Conservation (phyloP, 1,139 yeast species). For the Candida neerlandica region DNA sequence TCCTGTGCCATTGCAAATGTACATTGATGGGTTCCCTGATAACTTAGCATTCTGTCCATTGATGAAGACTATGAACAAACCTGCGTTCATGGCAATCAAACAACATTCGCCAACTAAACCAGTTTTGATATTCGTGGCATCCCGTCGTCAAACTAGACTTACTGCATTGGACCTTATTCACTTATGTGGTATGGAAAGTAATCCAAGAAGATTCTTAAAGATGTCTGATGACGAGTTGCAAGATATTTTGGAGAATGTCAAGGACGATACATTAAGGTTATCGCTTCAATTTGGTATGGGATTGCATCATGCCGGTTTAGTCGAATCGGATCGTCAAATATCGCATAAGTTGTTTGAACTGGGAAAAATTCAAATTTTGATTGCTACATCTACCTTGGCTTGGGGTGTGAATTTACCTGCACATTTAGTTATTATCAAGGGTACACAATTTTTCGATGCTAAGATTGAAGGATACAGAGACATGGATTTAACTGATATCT, state of each 20-base stretch:
- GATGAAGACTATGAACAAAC: slow-evolving; percentile 98
- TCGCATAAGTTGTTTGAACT: slow-evolving; percentile 84
- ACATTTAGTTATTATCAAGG: slow-evolving; percentile 88
- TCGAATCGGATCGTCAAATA: slow-evolving; percentile 83
- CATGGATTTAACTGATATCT: slow-evolving; percentile 89
- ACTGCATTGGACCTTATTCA: slow-evolving; percentile 94
- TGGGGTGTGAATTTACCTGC: slow-evolving; percentile 99
- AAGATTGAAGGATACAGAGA: slow-evolving; percentile 79
- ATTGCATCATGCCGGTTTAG: slow-evolving; percentile 95
- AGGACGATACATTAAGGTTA: slow-evolving; percentile 84
- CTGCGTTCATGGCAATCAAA: slow-evolving; percentile 94
- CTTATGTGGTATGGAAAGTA: slow-evolving; percentile 90
- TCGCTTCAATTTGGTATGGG: slow-evolving; percentile 96
- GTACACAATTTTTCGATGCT: slow-evolving; percentile 86
- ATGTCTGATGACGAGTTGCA: slow-evolving; percentile 78
- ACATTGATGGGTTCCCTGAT: slow-evolving; percentile 96
- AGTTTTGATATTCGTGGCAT: slow-evolving; percentile 91
- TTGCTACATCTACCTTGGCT: slow-evolving; percentile 95
- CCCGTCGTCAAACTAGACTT: slow-evolving; percentile 93
- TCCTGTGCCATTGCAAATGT: slow-evolving; percentile 97
- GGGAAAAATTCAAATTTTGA: slow-evolving; percentile 83
- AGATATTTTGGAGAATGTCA: slow-evolving; percentile 62
- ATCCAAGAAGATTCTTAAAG: slow-evolving; percentile 82
- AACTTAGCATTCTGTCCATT: slow-evolving; percentile 91
- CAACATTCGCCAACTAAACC: slow-evolving; percentile 95